A percentile compares a stretch with the other conserved stretches of the same genome.
Evolutionary conservation across 2,329 filamentous ascomycete genomes (phyloP).

Genomic region (Harringtonia lauricola): DNA sequence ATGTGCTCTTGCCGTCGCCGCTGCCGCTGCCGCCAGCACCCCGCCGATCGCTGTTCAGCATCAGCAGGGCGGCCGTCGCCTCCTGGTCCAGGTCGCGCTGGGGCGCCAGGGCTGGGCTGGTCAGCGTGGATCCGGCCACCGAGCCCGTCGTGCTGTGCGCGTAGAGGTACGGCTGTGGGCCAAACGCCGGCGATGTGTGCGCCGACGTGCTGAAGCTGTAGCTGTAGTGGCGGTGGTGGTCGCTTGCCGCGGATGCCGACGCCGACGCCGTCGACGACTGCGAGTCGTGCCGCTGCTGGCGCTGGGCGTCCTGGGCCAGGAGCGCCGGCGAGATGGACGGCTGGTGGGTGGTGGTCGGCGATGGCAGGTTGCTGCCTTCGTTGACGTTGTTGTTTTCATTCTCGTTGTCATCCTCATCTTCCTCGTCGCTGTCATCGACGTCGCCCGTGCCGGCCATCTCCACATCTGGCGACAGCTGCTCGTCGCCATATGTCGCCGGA

Average conservation of each 20-base stretch:
- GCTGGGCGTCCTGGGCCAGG: conserved; percentile 27
- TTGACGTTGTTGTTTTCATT: neutral
- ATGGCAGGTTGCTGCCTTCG: neutral
- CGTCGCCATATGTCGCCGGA: conserved; percentile 22
- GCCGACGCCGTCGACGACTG: conserved; percentile 40
- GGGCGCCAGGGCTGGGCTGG: conserved; percentile 45
- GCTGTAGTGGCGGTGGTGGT: conserved; percentile 39
- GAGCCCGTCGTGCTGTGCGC: conserved; percentile 19
- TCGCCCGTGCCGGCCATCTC: conserved; percentile 41
- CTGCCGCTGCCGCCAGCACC: conserved; percentile 20
- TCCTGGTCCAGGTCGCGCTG: conserved; percentile 57
- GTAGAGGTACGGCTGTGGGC: conserved; percentile 34
- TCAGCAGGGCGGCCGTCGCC: conserved; percentile 74
- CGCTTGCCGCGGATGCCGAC: conserved; percentile 26
- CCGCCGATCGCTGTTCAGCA: conserved; percentile 73
- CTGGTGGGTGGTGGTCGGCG: neutral
- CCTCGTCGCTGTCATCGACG: neutral
- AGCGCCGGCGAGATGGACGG: conserved; percentile 36
- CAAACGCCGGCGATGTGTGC: conserved; percentile 46
- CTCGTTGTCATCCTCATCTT: conserved; percentile 2
- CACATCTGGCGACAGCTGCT: conserved; percentile 31
- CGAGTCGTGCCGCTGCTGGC: conserved; percentile 33
- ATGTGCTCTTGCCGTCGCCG: conserved; percentile 6
- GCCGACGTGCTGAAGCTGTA: conserved; percentile 31
- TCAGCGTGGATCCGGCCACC: conserved; percentile 39